These are phyloP conservation scores for Raphanus sativus DNA, from an alignment of 345 rosid genomes.

Conservation along the genomic window DNA sequence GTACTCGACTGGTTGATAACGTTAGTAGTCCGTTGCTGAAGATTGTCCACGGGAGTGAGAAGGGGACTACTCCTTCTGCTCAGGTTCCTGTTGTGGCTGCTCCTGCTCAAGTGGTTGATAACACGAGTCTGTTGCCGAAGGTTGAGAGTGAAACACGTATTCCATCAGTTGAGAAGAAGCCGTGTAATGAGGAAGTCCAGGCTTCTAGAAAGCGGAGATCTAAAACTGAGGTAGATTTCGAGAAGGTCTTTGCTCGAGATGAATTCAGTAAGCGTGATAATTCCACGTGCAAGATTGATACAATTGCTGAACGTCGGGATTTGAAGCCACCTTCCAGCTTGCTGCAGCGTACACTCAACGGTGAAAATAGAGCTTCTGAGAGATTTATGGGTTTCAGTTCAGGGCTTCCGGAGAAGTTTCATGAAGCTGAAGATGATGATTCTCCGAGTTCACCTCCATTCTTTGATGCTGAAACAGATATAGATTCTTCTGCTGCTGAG, in stretches of 20 bases:
- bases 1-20: slow-evolving; percentile 21
- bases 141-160: slow-evolving; percentile 30
- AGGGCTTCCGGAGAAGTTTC: slow-evolving; percentile 40
- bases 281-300: slow-evolving; percentile 38
- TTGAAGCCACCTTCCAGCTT: slow-evolving; percentile 39
- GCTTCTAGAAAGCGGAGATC: slow-evolving; percentile 31
- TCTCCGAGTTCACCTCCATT: slow-evolving; percentile 55
- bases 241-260: slow-evolving; percentile 27
- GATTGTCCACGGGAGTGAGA: slow-evolving; percentile 38
- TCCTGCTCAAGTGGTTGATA: slow-evolving; percentile 19
- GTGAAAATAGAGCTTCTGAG: slow-evolving; percentile 32
- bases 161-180: slow-evolving; percentile 36
- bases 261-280: slow-evolving; percentile 24
- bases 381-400: slow-evolving; percentile 31
- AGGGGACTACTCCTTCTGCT: slow-evolving; percentile 43
- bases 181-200: slow-evolving; percentile 30
- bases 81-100: slow-evolving; percentile 39
- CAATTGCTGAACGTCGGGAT: slow-evolving; percentile 32
- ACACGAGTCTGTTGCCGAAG: slow-evolving; percentile 6
- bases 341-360: slow-evolving; percentile 15
- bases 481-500: slow-evolving; percentile 74
- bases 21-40: slow-evolving; percentile 4
- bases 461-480: slow-evolving; percentile 71
- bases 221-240: slow-evolving; percentile 27
- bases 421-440: slow-evolving; percentile 41